Evolutionary conservation across 2,329 filamentous ascomycete species (phyloP).

Genomic region (Pleomassaria siparia): DNA sequence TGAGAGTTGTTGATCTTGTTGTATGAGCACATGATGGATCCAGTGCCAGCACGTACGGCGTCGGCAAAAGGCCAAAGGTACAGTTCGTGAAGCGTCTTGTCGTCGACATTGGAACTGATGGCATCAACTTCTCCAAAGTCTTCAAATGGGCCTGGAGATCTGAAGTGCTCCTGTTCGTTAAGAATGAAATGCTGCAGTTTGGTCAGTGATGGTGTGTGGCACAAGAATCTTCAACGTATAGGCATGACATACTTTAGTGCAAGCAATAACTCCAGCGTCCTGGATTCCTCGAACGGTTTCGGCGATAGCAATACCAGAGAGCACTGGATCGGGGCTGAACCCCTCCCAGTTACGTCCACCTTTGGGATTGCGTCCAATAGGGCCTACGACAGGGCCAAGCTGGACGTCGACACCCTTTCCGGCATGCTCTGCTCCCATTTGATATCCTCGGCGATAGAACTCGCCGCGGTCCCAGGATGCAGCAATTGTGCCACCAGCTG

Average conservation of each 20-base stretch:
- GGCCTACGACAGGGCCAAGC: slow-evolving; percentile 76
- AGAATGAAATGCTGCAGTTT: slow-evolving; percentile 58
- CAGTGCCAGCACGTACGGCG: slow-evolving; percentile 53
- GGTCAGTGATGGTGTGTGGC: background rate
- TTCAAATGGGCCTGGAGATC: slow-evolving; percentile 60
- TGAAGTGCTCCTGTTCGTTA: slow-evolving; percentile 66
- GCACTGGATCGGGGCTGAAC: slow-evolving; percentile 72
- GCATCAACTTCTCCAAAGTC: slow-evolving; percentile 64
- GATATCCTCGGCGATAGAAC: slow-evolving; percentile 67
- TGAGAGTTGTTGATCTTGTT: slow-evolving; percentile 81
- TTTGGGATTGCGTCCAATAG: slow-evolving; percentile 67
- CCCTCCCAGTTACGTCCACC: slow-evolving; percentile 73
- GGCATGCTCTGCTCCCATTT: slow-evolving; percentile 74
- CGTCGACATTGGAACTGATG: slow-evolving; percentile 63
- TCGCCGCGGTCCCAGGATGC: slow-evolving; percentile 79
- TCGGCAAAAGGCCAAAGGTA: slow-evolving; percentile 63
- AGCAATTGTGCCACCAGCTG: slow-evolving; percentile 74
- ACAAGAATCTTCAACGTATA: slow-evolving; percentile 58
- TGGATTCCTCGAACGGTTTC: slow-evolving; percentile 80
- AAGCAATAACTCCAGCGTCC: slow-evolving; percentile 77
- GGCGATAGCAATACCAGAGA: slow-evolving; percentile 71
- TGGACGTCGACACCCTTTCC: slow-evolving; percentile 75
- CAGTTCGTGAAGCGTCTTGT: slow-evolving; percentile 64
- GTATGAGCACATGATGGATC: slow-evolving; percentile 63
- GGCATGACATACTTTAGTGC: slow-evolving; percentile 41